Base-by-base conservation (phyloP, 208 protist genomes). In the Vickermania spadyakhi region DNA sequence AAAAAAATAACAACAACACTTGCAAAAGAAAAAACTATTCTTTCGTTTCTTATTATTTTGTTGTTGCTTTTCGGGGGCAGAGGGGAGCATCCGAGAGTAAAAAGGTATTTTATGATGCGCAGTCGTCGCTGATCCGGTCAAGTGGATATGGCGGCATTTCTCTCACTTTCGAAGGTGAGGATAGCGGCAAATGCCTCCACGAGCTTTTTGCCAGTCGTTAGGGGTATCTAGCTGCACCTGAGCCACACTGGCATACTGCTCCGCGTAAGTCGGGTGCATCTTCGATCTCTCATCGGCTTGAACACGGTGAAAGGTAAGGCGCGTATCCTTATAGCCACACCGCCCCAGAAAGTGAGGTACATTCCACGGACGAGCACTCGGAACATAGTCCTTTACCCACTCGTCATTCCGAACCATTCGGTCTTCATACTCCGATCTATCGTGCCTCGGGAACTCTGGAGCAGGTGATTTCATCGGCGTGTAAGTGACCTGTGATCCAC, bases 321-420 rank as follows among this genome's bases (percentile, higher is more conserved):
- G 54, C 13, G 36, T 11, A 7, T 63, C 57, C 41, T 29, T 62
- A 51, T 62, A 62, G n/a, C 63, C 63, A 29, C 63, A 68, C 27
- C 63, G 63, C 2, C 63, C 63, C 11, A 31, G 28, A n/a, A 60
- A 68, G 23, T 21, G 56, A 29, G 22, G 21, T 7, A 62, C 58
- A 5, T 62, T 14, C 11, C 41, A 62, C 25, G 58, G 58, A 5
- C 29, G 21, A 14, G 22, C 58, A 56, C 11, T 62, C 4, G 36
- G 28, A 4, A 28, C 25, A 41, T 56, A 62, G 41, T n/a, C 41
- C 5, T 18, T 13, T 14, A 62, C 25, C 58, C 58, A 62, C 7
- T 14, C 5, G 7, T 62, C 58, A 28, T 56, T 23, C 11, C n/a
- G 51, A 55, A 5, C 13, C n/a, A 27, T 5, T 7, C 7, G 51